Conservation (phyloP, 2,329 filamentous ascomycete species). For the Elsinoe necatrix region DNA sequence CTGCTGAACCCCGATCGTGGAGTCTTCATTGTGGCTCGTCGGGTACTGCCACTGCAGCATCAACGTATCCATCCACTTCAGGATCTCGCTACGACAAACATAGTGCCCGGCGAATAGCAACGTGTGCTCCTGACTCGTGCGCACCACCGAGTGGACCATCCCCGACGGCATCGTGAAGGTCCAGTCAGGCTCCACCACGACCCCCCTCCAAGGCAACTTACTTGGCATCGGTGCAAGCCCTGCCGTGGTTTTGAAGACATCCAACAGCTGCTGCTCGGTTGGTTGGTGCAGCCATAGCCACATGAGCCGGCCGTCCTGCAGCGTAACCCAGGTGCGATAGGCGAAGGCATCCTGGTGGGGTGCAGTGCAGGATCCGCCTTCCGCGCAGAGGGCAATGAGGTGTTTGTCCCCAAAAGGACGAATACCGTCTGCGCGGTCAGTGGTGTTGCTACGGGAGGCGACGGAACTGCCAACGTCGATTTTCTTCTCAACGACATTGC, state of each 20-base stretch:
- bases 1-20: not conserved
- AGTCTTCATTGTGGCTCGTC: not conserved
- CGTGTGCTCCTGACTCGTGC: not conserved
- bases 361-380: not conserved
- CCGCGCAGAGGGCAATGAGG: not conserved
- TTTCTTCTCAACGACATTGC: not conserved
- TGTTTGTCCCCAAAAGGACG: not conserved
- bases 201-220: not conserved
- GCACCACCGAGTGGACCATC: not conserved
- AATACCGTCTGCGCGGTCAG: not conserved
- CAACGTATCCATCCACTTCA: not conserved
- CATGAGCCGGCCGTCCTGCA: not conserved
- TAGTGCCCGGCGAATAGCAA: slow-evolving; percentile 1
- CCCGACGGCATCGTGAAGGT: not conserved
- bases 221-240: not conserved
- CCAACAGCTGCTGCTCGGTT: not conserved
- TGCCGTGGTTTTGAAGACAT: not conserved
- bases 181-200: not conserved
- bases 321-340: not conserved
- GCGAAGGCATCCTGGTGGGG: slow-evolving; percentile 5
- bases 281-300: not conserved
- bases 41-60: slow-evolving; percentile 1
- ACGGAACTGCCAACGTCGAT: not conserved
- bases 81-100: not conserved
- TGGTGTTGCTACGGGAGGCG: not conserved